Evolutionary conservation across 2,329 filamentous ascomycete species (phyloP), one percentile per base, ranked within the genome.

Genomic region (Emmonsia crescens): DNA sequence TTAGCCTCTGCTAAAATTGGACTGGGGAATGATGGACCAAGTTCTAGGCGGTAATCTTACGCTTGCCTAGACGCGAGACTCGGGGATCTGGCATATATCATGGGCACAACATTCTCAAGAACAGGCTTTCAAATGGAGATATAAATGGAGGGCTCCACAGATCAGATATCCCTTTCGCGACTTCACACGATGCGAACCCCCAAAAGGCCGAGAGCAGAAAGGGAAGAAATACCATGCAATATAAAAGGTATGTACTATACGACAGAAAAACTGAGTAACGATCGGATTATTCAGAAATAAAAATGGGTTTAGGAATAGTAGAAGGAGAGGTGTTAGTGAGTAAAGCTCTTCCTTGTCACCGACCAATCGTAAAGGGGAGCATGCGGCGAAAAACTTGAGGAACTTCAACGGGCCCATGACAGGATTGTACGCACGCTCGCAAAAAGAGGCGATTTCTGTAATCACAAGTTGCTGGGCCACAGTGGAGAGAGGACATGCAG

Each of bases 1-100:
- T 55, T 55, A 60, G 49, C 19, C 49, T 55, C 59, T 52, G 49
- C 59, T 60, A 60, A 60, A 55, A 54, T 60, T 55, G 59, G 59
- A 55, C 59, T 55, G 36, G 33, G 57, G 31, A 33, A 16, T 49
- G 24, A 55, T 42, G n/a, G 59, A 55, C 49, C 59, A 19, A 38
- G 59, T 60, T 52, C 59, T 60, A 60, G 49, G 49, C 59, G 49
- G 36, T 33, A 42, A 60, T 60, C 48, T 51, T 60, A 60, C 59
- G 48, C 33, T 36, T 60, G 49, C 36, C 59, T 38, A 55, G 59
- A 27, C 59, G 51, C 59, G 31, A 60, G 10, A 42, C 59, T 60
- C 27, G 59, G 49, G 40, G 16, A 48, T 29, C 44, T 46, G 42
- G 42, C 10, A 24, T n/a, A 46, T 57, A 44, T 46, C 36, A 46